These are phyloP conservation scores for Cyclotella atomus DNA, from an alignment of 108 stramenopile species.

Conservation along the genomic window DNA sequence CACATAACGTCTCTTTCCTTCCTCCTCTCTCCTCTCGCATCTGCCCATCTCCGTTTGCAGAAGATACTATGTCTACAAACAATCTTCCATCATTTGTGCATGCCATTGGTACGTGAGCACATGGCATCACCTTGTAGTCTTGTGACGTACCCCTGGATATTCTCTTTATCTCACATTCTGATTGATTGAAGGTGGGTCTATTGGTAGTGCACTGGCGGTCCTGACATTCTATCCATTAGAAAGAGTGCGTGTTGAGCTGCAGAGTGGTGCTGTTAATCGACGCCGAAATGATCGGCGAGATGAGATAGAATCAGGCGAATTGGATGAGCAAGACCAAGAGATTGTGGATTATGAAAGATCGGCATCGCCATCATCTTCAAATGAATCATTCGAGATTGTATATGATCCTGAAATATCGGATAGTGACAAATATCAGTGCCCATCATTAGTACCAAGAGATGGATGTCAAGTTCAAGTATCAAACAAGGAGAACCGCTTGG, in stretches of 20 bases:
- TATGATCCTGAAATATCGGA: background rate
- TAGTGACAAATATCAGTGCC: too few relatives aligned
- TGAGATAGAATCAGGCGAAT: too few relatives aligned
- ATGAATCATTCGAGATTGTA: slow-evolving; percentile 1
- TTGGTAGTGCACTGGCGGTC: slow-evolving; percentile 75
- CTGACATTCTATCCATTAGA: slow-evolving; percentile 81
- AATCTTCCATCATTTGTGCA: slow-evolving; percentile 61
- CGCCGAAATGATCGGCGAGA: too few relatives aligned
- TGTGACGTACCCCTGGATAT: background rate
- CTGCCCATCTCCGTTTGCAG: too few relatives aligned
- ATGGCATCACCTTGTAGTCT: background rate
- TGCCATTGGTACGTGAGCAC: slow-evolving; percentile 60
- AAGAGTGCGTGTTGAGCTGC: slow-evolving; percentile 71
- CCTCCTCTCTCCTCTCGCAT: too few relatives aligned
- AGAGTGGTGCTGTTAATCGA: too few relatives aligned
- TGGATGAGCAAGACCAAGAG: slow-evolving; percentile 14
- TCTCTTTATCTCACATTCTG: background rate
- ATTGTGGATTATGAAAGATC: background rate
- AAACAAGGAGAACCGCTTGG: background rate
- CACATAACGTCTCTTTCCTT: too few relatives aligned
- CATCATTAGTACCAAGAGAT: too few relatives aligned
- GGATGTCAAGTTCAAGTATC: background rate
- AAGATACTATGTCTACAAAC: background rate
- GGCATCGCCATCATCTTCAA: background rate
- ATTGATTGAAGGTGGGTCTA: slow-evolving; percentile 52